These are phyloP conservation scores for Rhynchospora tenuis DNA, from an alignment of 176 grass and related monocot species.

Conservation along the genomic window DNA sequence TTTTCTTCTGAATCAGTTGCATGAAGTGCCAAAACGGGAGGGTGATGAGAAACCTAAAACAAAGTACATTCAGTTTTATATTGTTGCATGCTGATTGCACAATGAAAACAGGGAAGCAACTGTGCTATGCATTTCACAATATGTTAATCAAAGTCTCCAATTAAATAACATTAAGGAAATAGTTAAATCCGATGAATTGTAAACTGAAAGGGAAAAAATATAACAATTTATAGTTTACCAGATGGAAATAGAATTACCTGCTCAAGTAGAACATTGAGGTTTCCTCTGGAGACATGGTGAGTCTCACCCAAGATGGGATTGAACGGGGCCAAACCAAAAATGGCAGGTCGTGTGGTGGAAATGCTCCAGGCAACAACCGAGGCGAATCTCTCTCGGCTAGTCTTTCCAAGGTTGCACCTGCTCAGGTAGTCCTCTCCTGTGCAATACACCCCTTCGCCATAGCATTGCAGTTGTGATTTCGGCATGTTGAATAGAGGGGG, in stretches of 20 bases:
- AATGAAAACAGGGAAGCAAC: not conserved
- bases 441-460: conserved; percentile 85
- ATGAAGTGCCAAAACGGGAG: conserved; percentile 67
- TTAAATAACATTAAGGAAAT: not conserved
- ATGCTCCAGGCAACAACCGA: conserved; percentile 77
- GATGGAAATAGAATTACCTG: conserved; percentile 31
- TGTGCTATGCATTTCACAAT: not conserved
- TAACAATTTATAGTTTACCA: not conserved
- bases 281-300: conserved; percentile 65
- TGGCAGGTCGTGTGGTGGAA: conserved; percentile 72
- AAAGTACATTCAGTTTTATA: not conserved
- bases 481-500: conserved; percentile 95
- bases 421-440: conserved; percentile 41
- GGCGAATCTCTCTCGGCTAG: conserved; percentile 49
- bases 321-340: conserved; percentile 89
- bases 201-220: not conserved
- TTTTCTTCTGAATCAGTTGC: conserved; percentile 40
- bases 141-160: not conserved
- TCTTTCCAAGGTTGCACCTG: conserved; percentile 28
- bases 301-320: conserved; percentile 94
- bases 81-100: not conserved
- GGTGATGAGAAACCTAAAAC: conserved; percentile 67
- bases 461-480: conserved; percentile 90
- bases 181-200: not conserved
- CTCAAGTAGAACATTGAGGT: conserved; percentile 79